Evolutionary conservation across 257 asterid species (phyloP), one percentile per base, ranked within the genome.

Genomic region (Solanum gracilifrons): DNA sequence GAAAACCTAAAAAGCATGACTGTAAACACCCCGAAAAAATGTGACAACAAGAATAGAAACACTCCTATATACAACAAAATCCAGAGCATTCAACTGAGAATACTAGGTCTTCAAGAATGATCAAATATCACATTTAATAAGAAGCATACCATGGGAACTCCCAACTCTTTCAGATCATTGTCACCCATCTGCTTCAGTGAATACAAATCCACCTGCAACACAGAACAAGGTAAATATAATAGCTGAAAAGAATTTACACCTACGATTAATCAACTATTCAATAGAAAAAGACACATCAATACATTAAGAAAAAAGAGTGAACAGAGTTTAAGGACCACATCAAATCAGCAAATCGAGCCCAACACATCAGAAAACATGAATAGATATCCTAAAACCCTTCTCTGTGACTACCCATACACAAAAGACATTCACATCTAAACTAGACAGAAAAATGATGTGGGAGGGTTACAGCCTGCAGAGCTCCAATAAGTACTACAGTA

Each of bases 181-280:
- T 96, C 99, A 48, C 95, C 88, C 99, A 95, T 96, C 90, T 96
- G 98, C 92, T 90, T 96, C 96, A 97, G 89, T 39, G 98, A 91
- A 89, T 92, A 91, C 98, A 97, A 92, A 91, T 97, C 99, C 88
- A 97, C 99, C 99, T 97, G 95, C 88, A 86, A 25, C 85, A 82
- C 85, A 82, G 43, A 9, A 16, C 85, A 48, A 82, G 69, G 69
- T 48, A 82, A 48, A 48, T 18, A 82, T 82, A 82, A 82, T 46
- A 48, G 85, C 85, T 48, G 69, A 29, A 18, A 82, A 82, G 39
- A 82, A 48, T 82, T 82, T 82, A 48, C 29, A 82, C 41, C 85
- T 20, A 20, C 4, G 2, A 10, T 18, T 82, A 32, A 82, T 46
- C 69, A 48, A 82, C 31, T 27, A 48, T 82, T 29, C 69, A 48